Evolutionary conservation across 169 alveolate species (phyloP), one percentile per base, ranked within the genome.

Genomic region (Neospora caninum): DNA sequence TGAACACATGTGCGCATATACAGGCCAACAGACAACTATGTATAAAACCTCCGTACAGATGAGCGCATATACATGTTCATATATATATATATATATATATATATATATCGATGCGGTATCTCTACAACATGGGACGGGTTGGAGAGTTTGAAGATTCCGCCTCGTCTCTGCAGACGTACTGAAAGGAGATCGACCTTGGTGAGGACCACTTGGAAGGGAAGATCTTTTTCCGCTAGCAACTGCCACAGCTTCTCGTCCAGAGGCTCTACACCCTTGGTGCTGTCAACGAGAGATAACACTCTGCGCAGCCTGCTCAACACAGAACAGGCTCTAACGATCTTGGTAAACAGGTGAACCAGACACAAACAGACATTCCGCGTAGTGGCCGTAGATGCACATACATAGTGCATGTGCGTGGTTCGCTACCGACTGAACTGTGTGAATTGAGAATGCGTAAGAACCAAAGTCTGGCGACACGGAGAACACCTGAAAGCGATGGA

Each of bases 121-220:
- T n/a, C n/a, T n/a, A n/a, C n/a, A n/a, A n/a, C n/a, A n/a, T n/a
- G n/a, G n/a, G n/a, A n/a, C n/a, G n/a, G 27, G 64, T 18, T 53
- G 64, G 18, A 53, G 64, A 53, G 64, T 53, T 53, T n/a, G 16
- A 58, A 18, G 25, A 16, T 69, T 31, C n/a, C 13, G 16, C 39
- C n/a, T 4, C 84, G 45, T 73, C n/a, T 73, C 27, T 18, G 27
- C 49, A 31, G 42, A 25, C 91, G 42, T 39, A 96, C 98, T 80
- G 92, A 93, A 27, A 97, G 94, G 42, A 95, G 58, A 73, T 97
- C 98, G 38, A 95, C 96, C 82, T 97, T 97, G 20, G 98, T 97
- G 80, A 97, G 92, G 9, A 97, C 97, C 29, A 97, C 98, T 58
- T 96, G 97, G 88, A 97, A 97, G 36, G 97, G 97, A 38, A 95